Evolutionary conservation across 2,329 filamentous ascomycete genomes (phyloP), one percentile per base, ranked within the genome.

Genomic region (Lachnellula subtilissima): DNA sequence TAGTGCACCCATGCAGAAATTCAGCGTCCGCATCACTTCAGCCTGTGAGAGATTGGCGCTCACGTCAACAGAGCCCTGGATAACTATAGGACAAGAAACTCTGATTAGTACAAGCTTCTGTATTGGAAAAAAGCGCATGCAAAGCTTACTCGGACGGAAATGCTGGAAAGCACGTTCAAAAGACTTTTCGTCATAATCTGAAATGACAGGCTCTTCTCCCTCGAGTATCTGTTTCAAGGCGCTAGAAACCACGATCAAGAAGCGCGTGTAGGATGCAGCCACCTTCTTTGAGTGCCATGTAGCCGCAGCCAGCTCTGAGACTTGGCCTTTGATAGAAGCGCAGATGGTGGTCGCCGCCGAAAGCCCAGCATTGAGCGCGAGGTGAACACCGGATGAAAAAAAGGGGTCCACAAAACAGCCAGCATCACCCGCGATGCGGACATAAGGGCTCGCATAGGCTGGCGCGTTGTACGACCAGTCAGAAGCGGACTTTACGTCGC

Each of bases 401-500:
- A 66, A 69, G 1, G 71, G 71, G 53, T 74, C 72, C 48, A 74
- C 72, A 57, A 74, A 75, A 56, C 70, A 73, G 1, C 69, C 72
- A 0, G 71, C 71, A 57, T 75, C 71, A 3, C 72, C 72, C 6
- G 61, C 65, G 15, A 73, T 65, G 15, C 72, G 69, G 12, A 64
- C 43, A 52, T 75, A 53, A 0, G 72, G 71, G n/a, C 64, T 53
- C 1, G 75, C 71, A 58, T 80, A 80, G 0, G 64, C 55, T 0
- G 72, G 70, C 4, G 78, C 72, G 47, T 67, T 75, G 61, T 80
- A 79, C 0, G 76, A 79, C 66, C 68, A 79, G 64, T 79, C 77
- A 0, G 75, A 75, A 1, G 75, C 77, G 0, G 69, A 64, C 56
- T 73, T 74, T 57, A 78, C 55, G 0, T 72, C 67, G 0, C 69